A percentile compares a stretch with the other conserved stretches of the same genome.
These are phyloP conservation scores for Heterobasidion occidentale DNA, from an alignment of 1,284 basidiomycete genomes.

Conservation along the genomic window DNA sequence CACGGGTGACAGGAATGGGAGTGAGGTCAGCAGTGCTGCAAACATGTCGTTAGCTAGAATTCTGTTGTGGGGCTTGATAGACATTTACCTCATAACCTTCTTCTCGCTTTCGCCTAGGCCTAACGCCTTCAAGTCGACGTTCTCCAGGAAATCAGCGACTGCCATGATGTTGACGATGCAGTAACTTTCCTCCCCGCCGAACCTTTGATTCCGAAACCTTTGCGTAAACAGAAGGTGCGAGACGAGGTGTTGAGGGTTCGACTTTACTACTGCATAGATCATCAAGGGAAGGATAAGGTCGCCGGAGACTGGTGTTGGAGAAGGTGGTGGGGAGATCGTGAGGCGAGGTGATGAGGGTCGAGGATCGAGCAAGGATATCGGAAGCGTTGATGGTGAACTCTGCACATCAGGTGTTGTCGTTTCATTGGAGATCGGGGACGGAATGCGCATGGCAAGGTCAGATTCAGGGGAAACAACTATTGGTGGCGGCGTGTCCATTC, in stretches of 20 bases:
- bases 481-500: slow-evolving; percentile 12
- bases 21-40: slow-evolving; percentile 65
- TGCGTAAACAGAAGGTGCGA: slow-evolving; percentile 86
- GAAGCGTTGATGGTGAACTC: slow-evolving; percentile 2
- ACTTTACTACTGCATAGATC: slow-evolving; percentile 86
- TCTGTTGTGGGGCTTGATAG: not conserved
- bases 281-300: slow-evolving; percentile 84
- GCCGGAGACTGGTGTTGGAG: slow-evolving; percentile 49
- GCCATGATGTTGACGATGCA: slow-evolving; percentile 92
- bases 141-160: slow-evolving; percentile 89
- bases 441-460: slow-evolving; percentile 9
- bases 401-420: slow-evolving; percentile 8
- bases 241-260: slow-evolving; percentile 79
- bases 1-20: slow-evolving; percentile 56
- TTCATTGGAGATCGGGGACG: slow-evolving; percentile 10
- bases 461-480: slow-evolving; percentile 20
- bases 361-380: slow-evolving; percentile 6
- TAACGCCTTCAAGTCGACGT: slow-evolving; percentile 79
- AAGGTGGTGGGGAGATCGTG: slow-evolving; percentile 21
- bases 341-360: slow-evolving; percentile 16
- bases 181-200: slow-evolving; percentile 82
- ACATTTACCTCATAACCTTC: slow-evolving; percentile 45
- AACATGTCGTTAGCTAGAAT: not conserved
- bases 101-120: slow-evolving; percentile 66
- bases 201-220: slow-evolving; percentile 70